Evolutionary conservation across 2,329 filamentous ascomycete genomes (phyloP).

Genomic region (Colletotrichum sojae): DNA sequence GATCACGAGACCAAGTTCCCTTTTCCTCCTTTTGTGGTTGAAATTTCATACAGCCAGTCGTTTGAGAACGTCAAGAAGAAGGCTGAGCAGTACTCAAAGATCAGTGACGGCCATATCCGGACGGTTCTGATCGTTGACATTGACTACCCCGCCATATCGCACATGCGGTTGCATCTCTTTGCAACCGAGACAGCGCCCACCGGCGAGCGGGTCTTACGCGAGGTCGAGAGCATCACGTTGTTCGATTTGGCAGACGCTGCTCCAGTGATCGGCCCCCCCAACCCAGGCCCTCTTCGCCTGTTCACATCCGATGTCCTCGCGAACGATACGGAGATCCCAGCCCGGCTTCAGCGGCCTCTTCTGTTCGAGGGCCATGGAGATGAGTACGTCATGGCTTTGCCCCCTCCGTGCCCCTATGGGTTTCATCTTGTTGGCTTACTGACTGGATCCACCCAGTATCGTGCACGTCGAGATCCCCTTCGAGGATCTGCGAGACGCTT

Average conservation of each 20-base stretch:
- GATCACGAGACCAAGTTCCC: neutral
- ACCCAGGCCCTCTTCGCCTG: neutral
- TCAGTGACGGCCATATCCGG: neutral
- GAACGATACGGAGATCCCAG: neutral
- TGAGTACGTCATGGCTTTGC: neutral
- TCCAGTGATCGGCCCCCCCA: neutral
- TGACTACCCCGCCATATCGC: neutral
- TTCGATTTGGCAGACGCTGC: neutral
- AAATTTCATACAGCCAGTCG: constrained; percentile 8
- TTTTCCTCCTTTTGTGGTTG: constrained; percentile 1
- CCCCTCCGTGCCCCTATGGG: neutral
- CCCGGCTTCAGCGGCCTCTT: neutral
- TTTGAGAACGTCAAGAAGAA: neutral
- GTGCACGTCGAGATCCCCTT: constrained; percentile 5
- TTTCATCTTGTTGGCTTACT: neutral
- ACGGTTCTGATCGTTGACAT: neutral
- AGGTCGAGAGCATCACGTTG: neutral
- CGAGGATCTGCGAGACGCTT: neutral
- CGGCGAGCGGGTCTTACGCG: neutral
- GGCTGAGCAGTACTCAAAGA: neutral
- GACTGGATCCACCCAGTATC: neutral
- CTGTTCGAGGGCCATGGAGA: neutral
- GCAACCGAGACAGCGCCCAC: neutral
- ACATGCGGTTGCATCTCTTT: neutral
- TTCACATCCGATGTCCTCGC: constrained; percentile 1